Evolutionary conservation across 1,284 basidiomycete genomes (phyloP), one percentile per base, ranked within the genome.

Genomic region (Gastroboletus turbinatus): DNA sequence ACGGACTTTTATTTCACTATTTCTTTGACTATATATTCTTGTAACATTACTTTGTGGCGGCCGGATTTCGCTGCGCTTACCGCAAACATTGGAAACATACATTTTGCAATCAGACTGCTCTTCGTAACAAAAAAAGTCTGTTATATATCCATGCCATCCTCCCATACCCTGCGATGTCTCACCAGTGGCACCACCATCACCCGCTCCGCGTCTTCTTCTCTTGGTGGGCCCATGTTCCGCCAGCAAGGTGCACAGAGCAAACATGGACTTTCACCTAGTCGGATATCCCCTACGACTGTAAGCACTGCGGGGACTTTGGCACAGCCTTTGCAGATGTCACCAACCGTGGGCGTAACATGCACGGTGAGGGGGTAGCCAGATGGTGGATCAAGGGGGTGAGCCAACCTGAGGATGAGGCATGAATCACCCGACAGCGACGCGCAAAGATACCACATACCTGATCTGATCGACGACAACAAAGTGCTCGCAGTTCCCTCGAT

Each of bases 401-500:
- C 73, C 30, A 86, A 67, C 55, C 90, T 92, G 57, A 46, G 49
- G 10, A 55, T 6, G 43, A 49, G 47, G 52, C 43, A 46, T 36
- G n/a, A 40, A 52, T 46, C 30, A 29, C 46, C 35, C 46, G 36
- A 46, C 32, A 23, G 49, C n/a, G 11, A 50, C 25, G 29, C 16
- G 43, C 47, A 33, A 35, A 27, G 49, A 50, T 19, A 29, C 19
- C 30, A 63, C 75, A 50, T 60, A 84, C 92, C 90, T 79, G 60
- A 94, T 85, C 56, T 86, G 78, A 58, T 91, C 85, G 27, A 94
- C 61, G 17, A 87, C 80, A 36, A 90, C 66, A 66, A 86, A 88
- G 65, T 94, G 92, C 61, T 92, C 90, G 63, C 89, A 92, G 62
- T 83, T 85, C 25, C 91, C 92, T 55, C 82, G 79, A 64, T 94